phyloP scores from a whole-genome alignment of 352 stramenopile genomes.

The Globisporangium heterothallicum region DNA sequence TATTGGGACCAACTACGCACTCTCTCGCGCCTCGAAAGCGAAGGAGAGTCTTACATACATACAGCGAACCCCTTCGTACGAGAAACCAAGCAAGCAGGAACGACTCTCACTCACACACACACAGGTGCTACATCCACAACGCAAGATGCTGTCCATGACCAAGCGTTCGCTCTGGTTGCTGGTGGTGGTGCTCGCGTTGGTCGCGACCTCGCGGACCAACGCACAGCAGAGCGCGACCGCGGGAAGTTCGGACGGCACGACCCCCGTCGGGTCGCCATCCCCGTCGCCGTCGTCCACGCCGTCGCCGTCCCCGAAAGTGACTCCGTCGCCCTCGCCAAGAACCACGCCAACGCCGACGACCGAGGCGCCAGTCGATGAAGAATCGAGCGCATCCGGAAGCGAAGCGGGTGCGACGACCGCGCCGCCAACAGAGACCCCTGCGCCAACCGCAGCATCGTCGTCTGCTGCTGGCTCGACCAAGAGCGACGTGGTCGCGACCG shows the following conservation, averaged over 20 bases:
- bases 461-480: slow-evolving; percentile 6
- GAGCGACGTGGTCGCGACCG: slow-evolving; percentile 15
- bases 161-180: slow-evolving; percentile 10
- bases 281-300: slow-evolving; percentile 1
- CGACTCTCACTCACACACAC: neutral
- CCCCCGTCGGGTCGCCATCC: neutral
- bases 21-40: neutral
- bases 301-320: slow-evolving; percentile 14
- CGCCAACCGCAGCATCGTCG: slow-evolving; percentile 11
- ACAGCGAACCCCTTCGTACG: no score
- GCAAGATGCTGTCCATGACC: slow-evolving; percentile 2
- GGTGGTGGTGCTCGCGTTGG: slow-evolving; percentile 1
- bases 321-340: slow-evolving; percentile 17
- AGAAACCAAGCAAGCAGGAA: no score
- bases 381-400: slow-evolving; percentile 4
- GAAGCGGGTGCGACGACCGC: slow-evolving; percentile 12
- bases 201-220: slow-evolving; percentile 7
- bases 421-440: slow-evolving; percentile 14
- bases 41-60: slow-evolving; percentile 10
- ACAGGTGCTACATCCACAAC: neutral
- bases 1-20: slow-evolving; percentile 7
- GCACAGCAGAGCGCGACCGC: slow-evolving; percentile 4
- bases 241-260: slow-evolving; percentile 1
- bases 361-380: slow-evolving; percentile 6
- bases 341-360: slow-evolving; percentile 22